Evolutionary conservation across 2,329 filamentous ascomycete genomes (phyloP).

Genomic region (Aspergillus transmontanensis): DNA sequence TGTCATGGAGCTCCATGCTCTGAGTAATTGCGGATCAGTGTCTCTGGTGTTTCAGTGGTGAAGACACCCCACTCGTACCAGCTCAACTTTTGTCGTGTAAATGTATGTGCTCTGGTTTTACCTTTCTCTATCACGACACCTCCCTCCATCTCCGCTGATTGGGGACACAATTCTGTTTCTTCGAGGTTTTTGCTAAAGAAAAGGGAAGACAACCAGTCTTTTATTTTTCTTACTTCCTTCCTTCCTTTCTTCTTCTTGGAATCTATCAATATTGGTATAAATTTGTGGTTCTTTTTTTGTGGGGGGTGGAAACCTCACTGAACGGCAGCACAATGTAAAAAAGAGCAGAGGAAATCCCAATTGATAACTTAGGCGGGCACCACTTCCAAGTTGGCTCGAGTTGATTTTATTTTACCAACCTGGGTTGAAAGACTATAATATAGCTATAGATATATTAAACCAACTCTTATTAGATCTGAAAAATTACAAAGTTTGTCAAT

Average conservation of each 20-base stretch:
- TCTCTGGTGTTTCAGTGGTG: not conserved
- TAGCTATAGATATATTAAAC: no score
- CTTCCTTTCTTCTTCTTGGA: no score
- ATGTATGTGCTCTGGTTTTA: not conserved
- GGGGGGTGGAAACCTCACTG: no score
- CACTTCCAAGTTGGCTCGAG: not conserved
- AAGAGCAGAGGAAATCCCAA: not conserved
- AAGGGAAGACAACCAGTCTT: not conserved
- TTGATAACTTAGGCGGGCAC: not conserved
- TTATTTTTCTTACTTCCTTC: no score
- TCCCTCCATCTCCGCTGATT: not conserved
- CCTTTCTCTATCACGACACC: not conserved
- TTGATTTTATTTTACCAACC: not conserved
- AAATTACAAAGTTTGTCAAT: no score
- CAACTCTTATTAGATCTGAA: no score
- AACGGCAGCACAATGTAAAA: not conserved
- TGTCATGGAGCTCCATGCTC: not conserved
- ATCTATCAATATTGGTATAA: no score
- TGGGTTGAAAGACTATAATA: no score
- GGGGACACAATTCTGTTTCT: not conserved
- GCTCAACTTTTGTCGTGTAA: not conserved
- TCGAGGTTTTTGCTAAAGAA: not conserved
- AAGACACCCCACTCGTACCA: not conserved
- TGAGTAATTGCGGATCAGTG: not conserved
- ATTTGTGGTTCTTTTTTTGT: no score